Evolutionary conservation across 179 eudicot genomes (phyloP).

Genomic region (Actinidia chinensis): DNA sequence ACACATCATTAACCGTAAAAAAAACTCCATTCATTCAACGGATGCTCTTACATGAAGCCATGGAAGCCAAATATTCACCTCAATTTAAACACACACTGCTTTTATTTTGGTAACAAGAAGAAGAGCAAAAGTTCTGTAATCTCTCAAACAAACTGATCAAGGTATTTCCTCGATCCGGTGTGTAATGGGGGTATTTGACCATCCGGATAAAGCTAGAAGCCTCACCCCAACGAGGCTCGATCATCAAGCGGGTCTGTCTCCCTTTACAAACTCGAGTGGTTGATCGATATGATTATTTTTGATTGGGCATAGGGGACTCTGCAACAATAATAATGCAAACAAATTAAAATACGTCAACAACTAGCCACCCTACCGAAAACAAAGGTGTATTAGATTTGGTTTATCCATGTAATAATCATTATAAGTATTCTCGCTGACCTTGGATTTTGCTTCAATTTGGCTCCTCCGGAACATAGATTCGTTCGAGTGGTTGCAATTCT

Average conservation of each 20-base stretch:
- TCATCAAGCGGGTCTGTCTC: conserved; percentile 65
- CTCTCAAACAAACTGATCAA: conserved; percentile 51
- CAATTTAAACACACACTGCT: background rate
- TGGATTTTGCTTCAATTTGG: conserved; percentile 48
- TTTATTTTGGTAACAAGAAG: background rate
- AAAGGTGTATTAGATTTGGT: background rate
- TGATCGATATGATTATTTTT: conserved; percentile 38
- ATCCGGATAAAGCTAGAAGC: conserved; percentile 71
- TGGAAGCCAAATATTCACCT: background rate
- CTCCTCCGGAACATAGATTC: conserved; percentile 41
- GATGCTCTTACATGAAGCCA: background rate
- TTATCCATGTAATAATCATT: background rate
- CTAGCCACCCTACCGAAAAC: background rate
- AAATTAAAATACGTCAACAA: background rate
- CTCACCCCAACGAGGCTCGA: conserved; percentile 64
- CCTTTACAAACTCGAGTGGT: conserved; percentile 56
- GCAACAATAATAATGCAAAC: conserved; percentile 17
- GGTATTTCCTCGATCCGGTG: conserved; percentile 66
- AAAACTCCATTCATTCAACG: background rate
- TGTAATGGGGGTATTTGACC: conserved; percentile 72
- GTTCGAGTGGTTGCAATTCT: conserved; percentile 46
- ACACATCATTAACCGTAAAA: background rate
- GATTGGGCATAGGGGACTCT: conserved; percentile 51
- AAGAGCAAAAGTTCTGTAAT: background rate
- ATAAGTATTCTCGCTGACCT: conserved; percentile 28